Conservation (phyloP, 176 grass and related monocot species). For the Aegilops bicornis region DNA sequence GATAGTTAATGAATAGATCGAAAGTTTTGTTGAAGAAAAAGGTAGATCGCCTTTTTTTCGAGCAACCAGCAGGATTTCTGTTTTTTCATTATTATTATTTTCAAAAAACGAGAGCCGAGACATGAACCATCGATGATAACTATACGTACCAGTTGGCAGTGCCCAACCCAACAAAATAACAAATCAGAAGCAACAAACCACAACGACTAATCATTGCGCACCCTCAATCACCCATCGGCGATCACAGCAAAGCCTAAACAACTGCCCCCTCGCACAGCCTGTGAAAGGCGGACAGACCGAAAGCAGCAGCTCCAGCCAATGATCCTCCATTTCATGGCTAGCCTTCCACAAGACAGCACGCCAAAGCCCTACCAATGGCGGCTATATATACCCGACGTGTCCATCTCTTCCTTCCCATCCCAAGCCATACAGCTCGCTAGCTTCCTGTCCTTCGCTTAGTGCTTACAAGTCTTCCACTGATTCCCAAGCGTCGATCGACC, state of each 20-base stretch:
- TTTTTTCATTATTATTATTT: no score
- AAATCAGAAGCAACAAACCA: background rate
- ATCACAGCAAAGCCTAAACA: background rate
- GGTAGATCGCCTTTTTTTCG: no score
- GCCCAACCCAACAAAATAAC: background rate
- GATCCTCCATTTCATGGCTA: background rate
- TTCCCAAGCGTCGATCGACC: background rate
- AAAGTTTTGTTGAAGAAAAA: no score
- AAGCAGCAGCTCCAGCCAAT: background rate
- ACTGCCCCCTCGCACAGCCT: background rate
- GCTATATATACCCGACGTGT: constrained; percentile 5
- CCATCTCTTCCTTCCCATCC: background rate
- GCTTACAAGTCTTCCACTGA: background rate
- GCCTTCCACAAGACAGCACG: background rate
- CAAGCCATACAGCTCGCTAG: constrained; percentile 12
- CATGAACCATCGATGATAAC: background rate
- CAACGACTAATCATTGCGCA: background rate
- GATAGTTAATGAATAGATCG: no score
- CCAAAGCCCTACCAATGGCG: background rate
- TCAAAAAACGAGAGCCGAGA: no score
- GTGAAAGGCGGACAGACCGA: constrained; percentile 2
- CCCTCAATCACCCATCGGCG: background rate
- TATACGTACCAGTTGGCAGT: background rate
- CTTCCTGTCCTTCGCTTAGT: background rate
- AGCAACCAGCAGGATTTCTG: no score